Evolutionary conservation across 441 rosid species (phyloP).

Genomic region (Aleurites moluccanus): DNA sequence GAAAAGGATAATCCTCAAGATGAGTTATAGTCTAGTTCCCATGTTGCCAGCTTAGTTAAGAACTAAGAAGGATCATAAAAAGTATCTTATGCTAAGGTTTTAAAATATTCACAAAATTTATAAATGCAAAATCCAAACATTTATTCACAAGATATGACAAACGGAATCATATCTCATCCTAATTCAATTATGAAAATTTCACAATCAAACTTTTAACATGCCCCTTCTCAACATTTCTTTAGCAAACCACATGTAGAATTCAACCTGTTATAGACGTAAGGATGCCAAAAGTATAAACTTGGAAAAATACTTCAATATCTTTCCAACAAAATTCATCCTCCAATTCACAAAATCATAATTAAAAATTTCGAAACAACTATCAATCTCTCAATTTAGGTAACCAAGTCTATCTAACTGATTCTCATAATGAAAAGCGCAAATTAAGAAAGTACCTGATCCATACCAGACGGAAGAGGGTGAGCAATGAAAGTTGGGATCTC

Average conservation of each 20-base stretch:
- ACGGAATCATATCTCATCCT: neutral
- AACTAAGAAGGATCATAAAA: neutral
- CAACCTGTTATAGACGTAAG: neutral
- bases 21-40: neutral
- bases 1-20: neutral
- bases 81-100: neutral
- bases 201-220: neutral
- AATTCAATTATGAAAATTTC: neutral
- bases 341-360: neutral
- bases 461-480: constrained; percentile 86
- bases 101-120: neutral
- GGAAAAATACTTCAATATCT: neutral
- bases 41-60: neutral
- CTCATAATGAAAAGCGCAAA: neutral
- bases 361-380: neutral
- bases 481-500: constrained; percentile 98
- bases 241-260: constrained; percentile 2
- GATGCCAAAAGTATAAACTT: neutral
- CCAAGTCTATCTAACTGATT: neutral
- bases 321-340: neutral
- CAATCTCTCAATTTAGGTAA: no score
- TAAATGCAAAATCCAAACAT: neutral
- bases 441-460: constrained; percentile 72
- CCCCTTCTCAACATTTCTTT: neutral
- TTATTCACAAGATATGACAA: neutral